Evolutionary conservation across 768 basidiomycete genomes (phyloP).

Genomic region (Termitomyces sp.): DNA sequence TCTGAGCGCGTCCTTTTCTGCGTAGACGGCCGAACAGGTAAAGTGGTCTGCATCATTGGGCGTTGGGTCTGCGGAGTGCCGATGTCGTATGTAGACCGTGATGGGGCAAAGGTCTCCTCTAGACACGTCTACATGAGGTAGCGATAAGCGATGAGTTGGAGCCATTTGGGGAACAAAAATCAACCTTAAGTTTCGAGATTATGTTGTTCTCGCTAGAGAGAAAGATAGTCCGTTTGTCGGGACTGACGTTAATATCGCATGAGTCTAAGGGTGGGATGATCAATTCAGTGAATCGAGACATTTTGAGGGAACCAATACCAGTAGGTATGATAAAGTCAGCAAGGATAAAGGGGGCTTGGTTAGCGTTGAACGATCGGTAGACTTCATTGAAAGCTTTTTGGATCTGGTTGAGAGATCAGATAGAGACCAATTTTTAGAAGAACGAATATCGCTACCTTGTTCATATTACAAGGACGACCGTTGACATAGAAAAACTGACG

Average conservation of each 20-base stretch:
- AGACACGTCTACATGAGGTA: constrained; percentile 52
- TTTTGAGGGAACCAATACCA: constrained; percentile 42
- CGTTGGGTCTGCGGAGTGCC: constrained; percentile 20
- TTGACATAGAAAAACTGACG: constrained; percentile 94
- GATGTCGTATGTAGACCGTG: constrained; percentile 74
- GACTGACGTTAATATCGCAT: constrained; percentile 92
- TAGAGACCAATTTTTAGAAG: background rate
- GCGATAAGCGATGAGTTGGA: background rate
- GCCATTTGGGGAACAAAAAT: background rate
- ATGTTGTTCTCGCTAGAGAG: constrained; percentile 85
- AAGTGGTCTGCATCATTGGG: constrained; percentile 21
- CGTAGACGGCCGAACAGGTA: constrained; percentile 11
- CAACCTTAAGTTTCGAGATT: constrained; percentile 74
- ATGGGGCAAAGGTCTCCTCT: constrained; percentile 64
- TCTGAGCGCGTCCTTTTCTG: constrained; percentile 12
- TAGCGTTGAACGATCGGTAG: constrained; percentile 74
- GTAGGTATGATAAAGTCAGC: constrained; percentile 83
- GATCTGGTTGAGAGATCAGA: constrained; percentile 41
- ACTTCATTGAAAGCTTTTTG: constrained; percentile 92
- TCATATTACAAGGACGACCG: constrained; percentile 79
- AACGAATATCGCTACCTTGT: constrained; percentile 50
- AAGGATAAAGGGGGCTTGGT: constrained; percentile 78
- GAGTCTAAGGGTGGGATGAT: constrained; percentile 43
- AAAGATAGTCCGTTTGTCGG: constrained; percentile 95
- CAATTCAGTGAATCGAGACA: background rate